These are phyloP conservation scores for Peronospora farinosa DNA, from an alignment of 352 stramenopile genomes.

Conservation along the genomic window DNA sequence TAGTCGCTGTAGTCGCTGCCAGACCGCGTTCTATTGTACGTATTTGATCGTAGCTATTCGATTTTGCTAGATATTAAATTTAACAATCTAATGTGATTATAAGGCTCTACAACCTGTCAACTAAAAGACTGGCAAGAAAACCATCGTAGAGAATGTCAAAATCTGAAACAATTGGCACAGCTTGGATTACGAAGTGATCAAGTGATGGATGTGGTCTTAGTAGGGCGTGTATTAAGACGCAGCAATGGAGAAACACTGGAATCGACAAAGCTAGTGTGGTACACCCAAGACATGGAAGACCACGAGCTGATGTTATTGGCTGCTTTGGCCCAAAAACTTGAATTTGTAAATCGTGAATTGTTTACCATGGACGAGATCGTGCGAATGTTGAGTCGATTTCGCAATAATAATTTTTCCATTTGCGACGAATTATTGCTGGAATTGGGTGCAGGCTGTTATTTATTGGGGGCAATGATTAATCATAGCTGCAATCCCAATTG, in stretches of 20 bases:
- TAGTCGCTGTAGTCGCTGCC: conserved; percentile 54
- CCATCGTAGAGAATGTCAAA: conserved; percentile 56
- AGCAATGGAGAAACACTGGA: conserved; percentile 3
- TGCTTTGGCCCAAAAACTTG: conserved; percentile 42
- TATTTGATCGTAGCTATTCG: background rate
- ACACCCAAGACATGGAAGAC: conserved; percentile 39
- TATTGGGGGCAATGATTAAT: conserved; percentile 68
- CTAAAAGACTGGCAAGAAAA: conserved; percentile 53
- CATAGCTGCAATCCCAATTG: conserved; percentile 71
- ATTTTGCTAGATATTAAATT: background rate
- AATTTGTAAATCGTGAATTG: conserved; percentile 35
- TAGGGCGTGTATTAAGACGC: conserved; percentile 45
- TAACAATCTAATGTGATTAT: background rate
- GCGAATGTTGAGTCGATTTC: conserved; percentile 65
- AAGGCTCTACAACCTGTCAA: conserved; percentile 60
- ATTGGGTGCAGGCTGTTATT: conserved; percentile 54
- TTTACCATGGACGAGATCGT: conserved; percentile 8
- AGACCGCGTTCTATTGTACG: conserved; percentile 58
- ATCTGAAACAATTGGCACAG: conserved; percentile 34
- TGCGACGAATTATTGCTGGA: conserved; percentile 53
- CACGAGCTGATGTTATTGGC: conserved; percentile 50
- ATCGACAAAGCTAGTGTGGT: conserved; percentile 47
- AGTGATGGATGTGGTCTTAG: conserved; percentile 46
- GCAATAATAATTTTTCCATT: conserved; percentile 78
- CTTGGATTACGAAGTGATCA: conserved; percentile 35